Base-by-base conservation (phyloP, 768 basidiomycete species). In the Pulveroboletus ravenelii region DNA sequence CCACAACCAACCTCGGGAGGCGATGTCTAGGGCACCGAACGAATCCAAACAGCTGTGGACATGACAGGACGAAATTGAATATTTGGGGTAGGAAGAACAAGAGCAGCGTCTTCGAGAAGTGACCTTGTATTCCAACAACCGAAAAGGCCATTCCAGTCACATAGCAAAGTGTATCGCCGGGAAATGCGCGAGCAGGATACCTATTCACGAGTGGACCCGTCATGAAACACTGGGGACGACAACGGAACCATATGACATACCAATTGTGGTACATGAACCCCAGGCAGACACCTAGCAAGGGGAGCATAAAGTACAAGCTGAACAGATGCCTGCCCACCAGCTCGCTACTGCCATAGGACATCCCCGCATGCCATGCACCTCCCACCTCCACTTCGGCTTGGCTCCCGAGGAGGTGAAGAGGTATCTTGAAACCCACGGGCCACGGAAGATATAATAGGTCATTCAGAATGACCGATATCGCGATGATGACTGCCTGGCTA, bases 141-240 rank as follows among this genome's bases (percentile, higher is more conserved):
- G 96, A 87, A 66, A 99, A 98, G 5, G 96, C 92, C 96, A 99
- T 99, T 52, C 96, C 96, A 0, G 93, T 83, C 36, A 97, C 84
- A 72, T 99, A 99, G 69, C 96, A 99, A 29, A 99, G 78, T 4
- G 96, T 99, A 66, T 99, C 96, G 3, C 96, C 96, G 0, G 93
- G 89, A 64, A 98, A 99, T 0, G 81, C 92, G 18, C 87, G 79
- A 10, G 96, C 93, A 6, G 96, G 96, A 66, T 95, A 98, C 93
- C 95, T 97, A 9, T 38, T n/a, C 20, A 61, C 12, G 46, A 32
- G 20, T 31, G 13, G 34, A 17, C 6, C 30, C 44, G 45, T 41
- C 23, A 42, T 38, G 31, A 41, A 36, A 40, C 14, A 9, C 32
- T 10, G 15, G 18, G 7, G 32, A 38, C 17, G 18, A 9, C 20